phyloP scores from a whole-genome alignment of 2,329 filamentous ascomycete genomes.

The Xylaria sp. region DNA sequence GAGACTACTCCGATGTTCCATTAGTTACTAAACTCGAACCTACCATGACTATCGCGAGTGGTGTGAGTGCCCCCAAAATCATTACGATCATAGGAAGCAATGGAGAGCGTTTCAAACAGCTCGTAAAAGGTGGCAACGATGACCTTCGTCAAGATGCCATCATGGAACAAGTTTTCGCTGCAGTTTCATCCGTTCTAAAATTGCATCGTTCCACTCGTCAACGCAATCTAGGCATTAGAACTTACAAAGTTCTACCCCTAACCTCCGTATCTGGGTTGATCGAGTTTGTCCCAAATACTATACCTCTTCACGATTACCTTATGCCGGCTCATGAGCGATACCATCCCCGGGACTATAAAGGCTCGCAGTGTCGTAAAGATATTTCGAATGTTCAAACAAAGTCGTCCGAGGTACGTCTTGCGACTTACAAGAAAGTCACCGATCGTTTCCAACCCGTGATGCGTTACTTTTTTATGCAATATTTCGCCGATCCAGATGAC shows the following conservation, averaged over 20 bases:
- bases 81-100: conserved; percentile 83
- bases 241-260: conserved; percentile 95
- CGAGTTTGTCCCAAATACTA: conserved; percentile 94
- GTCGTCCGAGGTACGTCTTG: conserved; percentile 75
- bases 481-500: conserved; percentile 91
- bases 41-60: conserved; percentile 85
- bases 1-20: conserved; percentile 81
- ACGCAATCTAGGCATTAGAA: conserved; percentile 87
- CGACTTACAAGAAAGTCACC: conserved; percentile 79
- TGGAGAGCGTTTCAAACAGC: conserved; percentile 83
- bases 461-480: conserved; percentile 96
- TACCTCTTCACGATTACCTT: conserved; percentile 90
- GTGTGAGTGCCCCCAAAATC: conserved; percentile 93
- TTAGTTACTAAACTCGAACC: conserved; percentile 77
- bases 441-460: conserved; percentile 91
- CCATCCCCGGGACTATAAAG: conserved; percentile 84
- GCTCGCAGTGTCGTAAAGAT: conserved; percentile 78
- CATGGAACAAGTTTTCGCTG: conserved; percentile 99
- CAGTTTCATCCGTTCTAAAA: conserved; percentile 89
- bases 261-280: conserved; percentile 89
- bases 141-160: conserved; percentile 96
- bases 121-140: conserved; percentile 96
- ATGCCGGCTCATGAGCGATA: conserved; percentile 91
- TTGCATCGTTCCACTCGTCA: conserved; percentile 88
- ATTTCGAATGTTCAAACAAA: conserved; percentile 79